phyloP scores from a whole-genome alignment of 345 rosid genomes.

The Lumnitzera littorea region DNA sequence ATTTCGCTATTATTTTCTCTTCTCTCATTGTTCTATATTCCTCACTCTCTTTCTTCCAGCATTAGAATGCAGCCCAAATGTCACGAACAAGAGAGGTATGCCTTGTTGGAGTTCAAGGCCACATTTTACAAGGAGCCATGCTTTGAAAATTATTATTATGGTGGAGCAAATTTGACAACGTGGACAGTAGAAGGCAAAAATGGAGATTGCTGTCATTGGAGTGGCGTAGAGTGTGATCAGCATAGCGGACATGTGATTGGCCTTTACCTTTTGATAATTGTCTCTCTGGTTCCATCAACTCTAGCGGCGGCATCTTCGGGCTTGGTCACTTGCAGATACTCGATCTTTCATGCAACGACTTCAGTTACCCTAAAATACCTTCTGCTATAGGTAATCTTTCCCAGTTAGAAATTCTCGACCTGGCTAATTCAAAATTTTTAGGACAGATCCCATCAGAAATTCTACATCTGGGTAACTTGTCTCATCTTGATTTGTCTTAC shows the following conservation, averaged over 20 bases:
- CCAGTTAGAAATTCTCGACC: constrained; percentile 3
- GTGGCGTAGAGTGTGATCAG: constrained; percentile 8
- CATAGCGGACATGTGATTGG: constrained; percentile 7
- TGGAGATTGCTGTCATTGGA: constrained; percentile 21
- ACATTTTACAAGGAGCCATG: constrained; percentile 6
- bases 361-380: constrained; percentile 8
- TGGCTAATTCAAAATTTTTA: constrained; percentile 7
- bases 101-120: constrained; percentile 15
- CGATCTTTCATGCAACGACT: constrained; percentile 13
- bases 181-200: constrained; percentile 2
- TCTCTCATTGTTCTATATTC: no score
- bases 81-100: constrained; percentile 5
- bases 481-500: not conserved
- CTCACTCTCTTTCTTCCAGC: no score
- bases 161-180: not conserved
- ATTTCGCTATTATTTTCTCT: no score
- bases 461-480: constrained; percentile 3
- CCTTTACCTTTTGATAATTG: constrained; percentile 10
- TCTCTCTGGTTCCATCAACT: constrained; percentile 12
- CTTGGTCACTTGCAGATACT: constrained; percentile 14
- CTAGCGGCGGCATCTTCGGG: constrained; percentile 13
- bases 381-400: constrained; percentile 7
- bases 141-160: no score
- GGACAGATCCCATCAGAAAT: constrained; percentile 9
- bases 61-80: not conserved